Evolutionary conservation across 768 basidiomycete genomes (phyloP), one percentile per base, ranked within the genome.

Genomic region (Mycena leptocephala): DNA sequence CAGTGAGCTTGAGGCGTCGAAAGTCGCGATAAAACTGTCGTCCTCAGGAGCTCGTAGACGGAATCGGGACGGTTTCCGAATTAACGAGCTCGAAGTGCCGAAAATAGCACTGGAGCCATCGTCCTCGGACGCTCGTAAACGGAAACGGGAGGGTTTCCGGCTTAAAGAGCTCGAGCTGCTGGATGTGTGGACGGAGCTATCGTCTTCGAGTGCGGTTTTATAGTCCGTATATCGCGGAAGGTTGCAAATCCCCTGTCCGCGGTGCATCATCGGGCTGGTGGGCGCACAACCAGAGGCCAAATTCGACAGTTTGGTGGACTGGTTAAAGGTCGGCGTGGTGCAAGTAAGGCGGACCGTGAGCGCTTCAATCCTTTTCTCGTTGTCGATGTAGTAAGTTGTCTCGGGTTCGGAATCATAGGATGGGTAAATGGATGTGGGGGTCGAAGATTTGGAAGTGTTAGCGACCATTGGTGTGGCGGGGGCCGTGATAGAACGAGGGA

Each of bases 301-400:
- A 72, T n/a, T 26, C 59, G 39, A 35, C 43, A 72, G 55, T 62
- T 76, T 76, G 20, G 35, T 76, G 24, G 70, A 76, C 51, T 76
- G 75, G 48, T 68, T 76, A 30, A 76, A 73, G 1, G 76, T 32
- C 14, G 76, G 71, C 2, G 76, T 73, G 18, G 76, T 48, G 61
- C 71, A 73, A 1, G 71, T 64, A 3, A 35, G 37, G 10, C 71
- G 76, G 28, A 72, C 14, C 3, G 59, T 22, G n/a, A 64, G 18
- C 4, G 65, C 70, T 6, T 62, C 61, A n/a, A 20, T 18, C 3
- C 20, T 46, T 46, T n/a, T 28, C 22, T 14, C 22, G 1, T 30
- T 20, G 28, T 69, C 67, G 2, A 63, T 51, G 30, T 59, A 48
- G 30, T 35, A 43, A 1, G 46, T 22, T 0, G 46, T 2, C 46